A percentile compares a stretch with the other conserved stretches of the same genome.
Conservation (phyloP, 208 protist species). For the Wallacemonas collosoma region DNA sequence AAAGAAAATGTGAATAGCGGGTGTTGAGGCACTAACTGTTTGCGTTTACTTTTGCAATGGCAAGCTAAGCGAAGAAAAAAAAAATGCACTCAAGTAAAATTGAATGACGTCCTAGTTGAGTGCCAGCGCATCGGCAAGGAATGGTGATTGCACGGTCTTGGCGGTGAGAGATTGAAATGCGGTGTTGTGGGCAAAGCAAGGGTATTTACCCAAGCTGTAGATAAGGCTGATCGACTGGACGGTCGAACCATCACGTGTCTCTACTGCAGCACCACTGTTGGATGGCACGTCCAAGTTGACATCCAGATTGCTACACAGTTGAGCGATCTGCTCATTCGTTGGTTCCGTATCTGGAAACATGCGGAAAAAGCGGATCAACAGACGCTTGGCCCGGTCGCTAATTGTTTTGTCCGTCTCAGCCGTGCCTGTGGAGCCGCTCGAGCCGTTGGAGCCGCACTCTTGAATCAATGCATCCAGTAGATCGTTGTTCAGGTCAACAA, state of each 20-base stretch:
- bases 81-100: no score
- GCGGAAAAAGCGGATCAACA: constrained; percentile 54
- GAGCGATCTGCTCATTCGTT: constrained; percentile 28
- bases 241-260: constrained; percentile 5
- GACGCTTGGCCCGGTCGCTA: constrained; percentile 46
- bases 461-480: constrained; percentile 48
- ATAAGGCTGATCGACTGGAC: constrained; percentile 15
- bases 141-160: constrained; percentile 23
- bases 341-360: constrained; percentile 29
- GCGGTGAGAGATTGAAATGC: constrained; percentile 44
- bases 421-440: constrained; percentile 5
- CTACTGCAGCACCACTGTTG: not conserved
- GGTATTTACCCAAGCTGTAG: constrained; percentile 11
- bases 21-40: no score
- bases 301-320: constrained; percentile 44
- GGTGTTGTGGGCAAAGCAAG: constrained; percentile 36
- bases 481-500: constrained; percentile 38
- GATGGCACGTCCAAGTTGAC: constrained; percentile 30
- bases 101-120: constrained; percentile 7
- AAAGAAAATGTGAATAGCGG: no score
- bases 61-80: not conserved
- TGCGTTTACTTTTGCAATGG: not conserved
- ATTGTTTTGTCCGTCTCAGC: constrained; percentile 44
- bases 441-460: constrained; percentile 37
- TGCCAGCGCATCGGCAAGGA: constrained; percentile 32